Evolutionary conservation across 1,284 basidiomycete species (phyloP).

Genomic region (Austroboletus novae-zelandiae): DNA sequence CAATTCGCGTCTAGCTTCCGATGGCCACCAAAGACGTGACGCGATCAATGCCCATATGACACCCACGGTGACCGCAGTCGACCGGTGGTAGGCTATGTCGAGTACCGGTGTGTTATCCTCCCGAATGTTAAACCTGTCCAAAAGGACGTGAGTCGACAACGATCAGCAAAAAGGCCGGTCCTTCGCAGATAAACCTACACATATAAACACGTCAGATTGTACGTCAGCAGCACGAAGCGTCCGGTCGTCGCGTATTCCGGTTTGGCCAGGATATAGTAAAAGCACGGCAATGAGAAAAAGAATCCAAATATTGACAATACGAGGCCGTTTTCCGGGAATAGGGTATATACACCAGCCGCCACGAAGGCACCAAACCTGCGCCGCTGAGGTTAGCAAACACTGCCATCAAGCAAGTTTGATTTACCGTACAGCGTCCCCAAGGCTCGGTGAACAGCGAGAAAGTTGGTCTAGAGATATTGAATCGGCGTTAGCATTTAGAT

Average conservation of each 20-base stretch:
- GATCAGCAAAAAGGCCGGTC: background rate
- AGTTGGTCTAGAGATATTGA: conserved; percentile 64
- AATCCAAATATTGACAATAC: conserved; percentile 83
- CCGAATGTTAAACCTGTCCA: conserved; percentile 78
- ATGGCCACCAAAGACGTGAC: conserved; percentile 92
- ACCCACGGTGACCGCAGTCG: conserved; percentile 80
- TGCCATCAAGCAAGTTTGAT: conserved; percentile 1
- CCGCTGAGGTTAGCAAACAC: conserved; percentile 6
- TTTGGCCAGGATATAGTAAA: conserved; percentile 83
- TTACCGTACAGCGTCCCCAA: conserved; percentile 74
- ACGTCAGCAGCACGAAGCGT: conserved; percentile 85
- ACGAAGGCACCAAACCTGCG: conserved; percentile 74
- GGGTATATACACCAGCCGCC: conserved; percentile 68
- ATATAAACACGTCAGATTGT: conserved; percentile 90
- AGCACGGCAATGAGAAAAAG: conserved; percentile 91
- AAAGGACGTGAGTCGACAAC: conserved; percentile 1
- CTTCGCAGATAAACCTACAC: conserved; percentile 46
- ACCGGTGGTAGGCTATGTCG: conserved; percentile 75
- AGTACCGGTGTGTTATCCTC: conserved; percentile 67
- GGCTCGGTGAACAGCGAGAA: conserved; percentile 73
- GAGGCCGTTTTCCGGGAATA: conserved; percentile 76
- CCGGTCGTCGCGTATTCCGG: conserved; percentile 80
- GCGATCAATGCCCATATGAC: conserved; percentile 89
- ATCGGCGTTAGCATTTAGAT: conserved; percentile 8
- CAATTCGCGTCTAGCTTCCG: conserved; percentile 87